Base-by-base conservation (phyloP, 164 flowering plant genomes). In the Tinospora cordifolia region DNA sequence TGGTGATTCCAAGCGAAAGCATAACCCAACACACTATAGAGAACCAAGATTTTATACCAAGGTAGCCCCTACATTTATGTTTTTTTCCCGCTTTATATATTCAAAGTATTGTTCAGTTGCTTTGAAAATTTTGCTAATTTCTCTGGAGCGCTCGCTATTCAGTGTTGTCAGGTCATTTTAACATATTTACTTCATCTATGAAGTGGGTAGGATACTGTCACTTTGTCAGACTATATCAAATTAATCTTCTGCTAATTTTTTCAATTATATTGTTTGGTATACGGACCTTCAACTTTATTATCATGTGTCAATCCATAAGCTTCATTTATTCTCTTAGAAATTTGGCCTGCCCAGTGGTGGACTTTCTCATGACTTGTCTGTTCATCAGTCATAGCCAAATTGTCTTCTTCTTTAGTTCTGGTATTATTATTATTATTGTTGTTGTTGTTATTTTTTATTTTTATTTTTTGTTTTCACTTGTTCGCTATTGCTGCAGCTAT, bases 21-120 rank as follows among this genome's bases (percentile, higher is more conserved):
- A 63, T 78, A 91, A 92, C 76, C 98, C 97, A 62, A 92, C 94
- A 39, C 97, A 92, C 78, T 95, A 91, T 67, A 86, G 98, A 6
- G 94, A 90, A 65, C 99, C 99, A 26, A 86, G 91, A 74, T 95
- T 84, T 71, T 95, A 95, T 60, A 86, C 98, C 62, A 92, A 90
- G 98, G 99, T 92, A 59, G 74, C 47, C 30, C 59, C 49, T 54
- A 27, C 21, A 10, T 51, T 59, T 26, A 0, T 8, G 41, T 65
- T 15, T 27, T 24, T 38, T 30, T 17, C 40, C 49, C 62, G 24
- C 8, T 36, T 27, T 65, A 15, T 34, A 19, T 62, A 0, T 71
- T 69, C 17, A 46, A 14, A 0, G 5, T 63, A 22, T 0, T 41
- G 47, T n/a, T 24, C 47, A 6, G 26, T 40, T 38, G 24, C n/a